Percentiles rank a stretch among this genome's conserved stretches.
Evolutionary conservation across 257 asterid species (phyloP).

Genomic region (Capsicum pubescens): DNA sequence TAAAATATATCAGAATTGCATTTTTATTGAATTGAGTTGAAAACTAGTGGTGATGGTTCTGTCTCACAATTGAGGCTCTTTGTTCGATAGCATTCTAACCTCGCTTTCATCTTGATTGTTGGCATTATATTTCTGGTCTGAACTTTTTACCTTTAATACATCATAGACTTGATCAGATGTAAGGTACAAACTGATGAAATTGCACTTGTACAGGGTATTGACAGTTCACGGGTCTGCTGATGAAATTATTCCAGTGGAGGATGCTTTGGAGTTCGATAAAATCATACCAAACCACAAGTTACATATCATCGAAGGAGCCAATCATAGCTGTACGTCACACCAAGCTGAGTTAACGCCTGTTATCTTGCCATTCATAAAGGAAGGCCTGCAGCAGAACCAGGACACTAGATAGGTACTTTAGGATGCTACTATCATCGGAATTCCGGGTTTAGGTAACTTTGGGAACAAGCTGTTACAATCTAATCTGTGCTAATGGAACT

Average conservation of each 20-base stretch:
- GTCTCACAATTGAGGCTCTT: not conserved
- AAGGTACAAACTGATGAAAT: not conserved
- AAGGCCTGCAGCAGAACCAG: constrained; percentile 43
- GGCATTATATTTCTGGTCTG: constrained; percentile 3
- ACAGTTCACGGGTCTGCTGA: constrained; percentile 79
- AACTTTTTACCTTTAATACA: constrained; percentile 9
- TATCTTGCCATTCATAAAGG: constrained; percentile 58
- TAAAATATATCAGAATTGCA: not conserved
- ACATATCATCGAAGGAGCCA: constrained; percentile 60
- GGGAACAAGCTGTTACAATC: not conserved
- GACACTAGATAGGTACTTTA: constrained; percentile 25
- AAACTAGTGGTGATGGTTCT: constrained; percentile 17
- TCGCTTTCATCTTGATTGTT: not conserved
- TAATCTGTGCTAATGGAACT: not conserved
- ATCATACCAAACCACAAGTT: constrained; percentile 62
- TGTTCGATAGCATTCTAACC: not conserved
- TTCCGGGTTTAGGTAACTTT: not conserved
- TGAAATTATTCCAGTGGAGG: constrained; percentile 58
- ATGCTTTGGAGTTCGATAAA: constrained; percentile 66
- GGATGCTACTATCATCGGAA: not conserved
- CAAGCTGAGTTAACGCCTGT: constrained; percentile 54
- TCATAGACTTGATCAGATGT: not conserved
- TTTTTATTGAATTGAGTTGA: constrained; percentile 18
- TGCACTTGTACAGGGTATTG: constrained; percentile 53
- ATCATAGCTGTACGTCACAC: constrained; percentile 59